phyloP scores from a whole-genome alignment of 2,329 filamentous ascomycete genomes.

The Cladosporium sp. region DNA sequence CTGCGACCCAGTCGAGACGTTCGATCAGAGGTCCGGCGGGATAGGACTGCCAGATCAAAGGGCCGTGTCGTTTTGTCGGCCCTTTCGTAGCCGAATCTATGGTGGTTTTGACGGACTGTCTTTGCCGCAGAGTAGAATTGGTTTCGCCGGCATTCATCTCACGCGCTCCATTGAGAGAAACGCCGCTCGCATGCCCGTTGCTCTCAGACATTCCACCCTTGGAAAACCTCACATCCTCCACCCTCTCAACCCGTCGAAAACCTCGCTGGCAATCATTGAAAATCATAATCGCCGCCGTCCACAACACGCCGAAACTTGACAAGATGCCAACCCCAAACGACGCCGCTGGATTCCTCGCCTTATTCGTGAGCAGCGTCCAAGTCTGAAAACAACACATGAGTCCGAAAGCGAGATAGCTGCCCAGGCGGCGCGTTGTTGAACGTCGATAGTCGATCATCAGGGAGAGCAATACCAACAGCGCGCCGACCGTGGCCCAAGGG shows the following conservation, averaged over 20 bases:
- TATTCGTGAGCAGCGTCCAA: conserved; percentile 47
- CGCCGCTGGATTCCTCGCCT: conserved; percentile 52
- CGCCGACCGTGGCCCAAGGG: conserved; percentile 44
- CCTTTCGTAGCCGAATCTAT: conserved; percentile 17
- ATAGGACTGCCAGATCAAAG: conserved; percentile 55
- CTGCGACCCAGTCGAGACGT: conserved; percentile 59
- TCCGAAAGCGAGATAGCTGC: conserved; percentile 49
- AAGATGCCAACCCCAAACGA: conserved; percentile 58
- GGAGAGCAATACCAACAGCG: conserved; percentile 47
- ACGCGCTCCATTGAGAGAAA: conserved; percentile 13
- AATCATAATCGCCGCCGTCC: conserved; percentile 54
- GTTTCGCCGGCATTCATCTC: conserved; percentile 17
- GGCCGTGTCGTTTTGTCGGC: conserved; percentile 23
- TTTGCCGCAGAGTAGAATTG: conserved; percentile 4
- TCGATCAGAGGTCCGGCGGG: conserved; percentile 49
- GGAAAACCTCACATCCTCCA: not conserved
- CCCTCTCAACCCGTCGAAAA: conserved; percentile 55
- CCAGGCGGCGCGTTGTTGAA: conserved; percentile 40
- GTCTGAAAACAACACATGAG: conserved; percentile 45
- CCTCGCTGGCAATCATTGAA: conserved; percentile 57
- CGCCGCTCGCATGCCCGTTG: not conserved
- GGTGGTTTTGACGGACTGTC: not conserved
- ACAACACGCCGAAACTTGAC: conserved; percentile 56
- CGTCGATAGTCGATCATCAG: conserved; percentile 52
- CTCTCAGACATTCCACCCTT: not conserved